These are phyloP conservation scores for Alnus rubra DNA, from an alignment of 306 rosid species.

Conservation along the genomic window DNA sequence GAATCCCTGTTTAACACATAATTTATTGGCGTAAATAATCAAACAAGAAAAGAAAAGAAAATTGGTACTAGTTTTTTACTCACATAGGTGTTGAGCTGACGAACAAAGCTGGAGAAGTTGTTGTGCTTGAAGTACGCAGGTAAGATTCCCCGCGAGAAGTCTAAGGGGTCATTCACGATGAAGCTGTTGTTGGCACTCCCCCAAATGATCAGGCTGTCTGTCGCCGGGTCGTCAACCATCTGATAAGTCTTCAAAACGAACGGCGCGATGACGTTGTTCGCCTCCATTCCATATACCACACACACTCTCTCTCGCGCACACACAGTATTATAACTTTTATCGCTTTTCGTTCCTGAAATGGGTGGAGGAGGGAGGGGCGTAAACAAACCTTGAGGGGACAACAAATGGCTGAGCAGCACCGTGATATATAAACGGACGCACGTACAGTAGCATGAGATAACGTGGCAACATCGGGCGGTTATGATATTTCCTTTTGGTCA, in stretches of 20 bases:
- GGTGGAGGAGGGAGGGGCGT: background rate
- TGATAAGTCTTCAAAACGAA: constrained; percentile 84
- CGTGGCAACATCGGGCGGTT: constrained; percentile 45
- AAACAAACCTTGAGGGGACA: background rate
- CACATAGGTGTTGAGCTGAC: constrained; percentile 94
- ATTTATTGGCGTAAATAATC: no score
- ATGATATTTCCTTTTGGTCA: constrained; percentile 15
- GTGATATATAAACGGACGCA: constrained; percentile 34
- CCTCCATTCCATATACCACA: constrained; percentile 53
- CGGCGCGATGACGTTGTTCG: constrained; percentile 67
- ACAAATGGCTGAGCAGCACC: constrained; percentile 25
- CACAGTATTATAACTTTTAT: background rate
- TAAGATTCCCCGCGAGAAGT: constrained; percentile 64
- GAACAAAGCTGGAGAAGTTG: constrained; percentile 92
- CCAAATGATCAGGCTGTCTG: constrained; percentile 70
- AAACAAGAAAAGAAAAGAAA: background rate
- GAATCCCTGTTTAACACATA: constrained; percentile 54
- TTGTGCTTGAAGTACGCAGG: constrained; percentile 92
- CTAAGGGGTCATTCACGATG: constrained; percentile 77
- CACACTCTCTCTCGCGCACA: background rate
- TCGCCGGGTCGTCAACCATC: constrained; percentile 78
- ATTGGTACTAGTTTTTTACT: background rate
- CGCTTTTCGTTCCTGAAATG: background rate
- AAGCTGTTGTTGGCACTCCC: constrained; percentile 79
- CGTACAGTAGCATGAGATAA: constrained; percentile 21